These are phyloP conservation scores for Fusarium sp. DNA, from an alignment of 2,329 filamentous ascomycete genomes.

Conservation along the genomic window DNA sequence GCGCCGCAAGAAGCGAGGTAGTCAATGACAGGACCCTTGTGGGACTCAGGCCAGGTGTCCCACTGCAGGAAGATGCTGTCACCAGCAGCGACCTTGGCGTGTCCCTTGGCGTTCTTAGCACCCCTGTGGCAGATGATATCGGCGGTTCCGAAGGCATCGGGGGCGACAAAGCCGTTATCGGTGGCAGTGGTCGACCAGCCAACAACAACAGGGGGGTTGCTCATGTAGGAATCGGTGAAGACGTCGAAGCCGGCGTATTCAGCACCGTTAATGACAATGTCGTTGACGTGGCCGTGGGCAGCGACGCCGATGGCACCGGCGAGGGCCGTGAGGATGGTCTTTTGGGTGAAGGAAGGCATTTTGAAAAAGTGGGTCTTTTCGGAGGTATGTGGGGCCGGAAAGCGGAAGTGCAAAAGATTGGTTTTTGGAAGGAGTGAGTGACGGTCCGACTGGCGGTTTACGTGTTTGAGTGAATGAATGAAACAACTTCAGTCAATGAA, in stretches of 20 bases:
- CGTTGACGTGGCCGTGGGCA: conserved; percentile 46
- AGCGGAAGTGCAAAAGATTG: neutral
- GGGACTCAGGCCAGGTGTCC: conserved; percentile 58
- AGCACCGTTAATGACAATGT: conserved; percentile 43
- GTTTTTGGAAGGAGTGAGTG: conserved; percentile 15
- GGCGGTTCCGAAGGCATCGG: conserved; percentile 51
- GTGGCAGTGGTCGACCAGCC: conserved; percentile 58
- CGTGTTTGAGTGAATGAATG: conserved; percentile 36
- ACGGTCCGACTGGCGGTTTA: conserved; percentile 40
- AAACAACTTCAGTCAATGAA: conserved; percentile 50
- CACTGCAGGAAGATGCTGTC: conserved; percentile 56
- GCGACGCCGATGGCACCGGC: conserved; percentile 42
- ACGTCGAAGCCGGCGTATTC: conserved; percentile 41
- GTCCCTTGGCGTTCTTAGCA: conserved; percentile 53
- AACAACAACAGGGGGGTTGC: conserved; percentile 36
- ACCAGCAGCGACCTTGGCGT: conserved; percentile 55
- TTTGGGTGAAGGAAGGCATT: conserved; percentile 45
- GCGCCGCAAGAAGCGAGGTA: conserved; percentile 71
- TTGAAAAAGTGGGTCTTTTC: conserved; percentile 25
- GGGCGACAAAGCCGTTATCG: conserved; percentile 64
- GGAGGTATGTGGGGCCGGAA: neutral
- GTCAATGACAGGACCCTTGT: conserved; percentile 69
- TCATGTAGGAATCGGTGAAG: conserved; percentile 32
- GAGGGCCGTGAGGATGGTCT: conserved; percentile 43
- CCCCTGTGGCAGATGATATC: conserved; percentile 63